A percentile compares a stretch with the other conserved stretches of the same genome.
Evolutionary conservation across 257 asterid species (phyloP).

Genomic region (Penstemon davidsonii): DNA sequence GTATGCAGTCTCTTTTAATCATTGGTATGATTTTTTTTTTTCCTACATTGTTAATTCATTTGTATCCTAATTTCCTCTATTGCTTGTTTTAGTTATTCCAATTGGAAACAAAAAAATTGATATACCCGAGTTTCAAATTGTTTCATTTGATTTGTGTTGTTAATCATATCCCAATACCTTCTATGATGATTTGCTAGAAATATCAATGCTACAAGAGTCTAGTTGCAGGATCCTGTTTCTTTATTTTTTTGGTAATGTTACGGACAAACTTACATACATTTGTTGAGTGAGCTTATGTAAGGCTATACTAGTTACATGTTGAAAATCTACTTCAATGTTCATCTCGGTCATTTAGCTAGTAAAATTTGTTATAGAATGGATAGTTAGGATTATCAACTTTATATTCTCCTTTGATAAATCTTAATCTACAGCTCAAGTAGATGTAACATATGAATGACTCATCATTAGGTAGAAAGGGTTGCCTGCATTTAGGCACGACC

Average conservation of each 20-base stretch:
- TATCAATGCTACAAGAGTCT: too few species aligned
- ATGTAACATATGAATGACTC: slow-evolving; percentile 2
- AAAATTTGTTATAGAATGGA: background rate
- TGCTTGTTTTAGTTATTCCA: background rate
- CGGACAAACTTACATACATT: slow-evolving; percentile 17
- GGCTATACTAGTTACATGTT: slow-evolving; percentile 9
- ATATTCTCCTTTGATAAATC: background rate
- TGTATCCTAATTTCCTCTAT: slow-evolving; percentile 32
- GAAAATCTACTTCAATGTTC: background rate
- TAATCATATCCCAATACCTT: too few species aligned
- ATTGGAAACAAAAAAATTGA: too few species aligned
- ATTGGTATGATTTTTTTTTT: slow-evolving; percentile 25
- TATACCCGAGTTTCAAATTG: too few species aligned
- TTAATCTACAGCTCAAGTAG: background rate
- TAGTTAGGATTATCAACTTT: background rate
- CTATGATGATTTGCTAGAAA: too few species aligned
- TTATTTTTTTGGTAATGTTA: background rate
- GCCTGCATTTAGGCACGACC: background rate
- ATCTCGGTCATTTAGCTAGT: background rate
- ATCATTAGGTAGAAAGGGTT: slow-evolving; percentile 14
- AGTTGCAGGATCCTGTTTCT: too few species aligned
- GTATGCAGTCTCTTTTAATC: slow-evolving; percentile 22
- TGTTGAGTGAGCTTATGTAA: background rate
- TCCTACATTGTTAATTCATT: slow-evolving; percentile 17
- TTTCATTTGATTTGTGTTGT: too few species aligned